phyloP scores from a whole-genome alignment of 2,329 filamentous ascomycete species.

The Fusarium praegraminearum region DNA sequence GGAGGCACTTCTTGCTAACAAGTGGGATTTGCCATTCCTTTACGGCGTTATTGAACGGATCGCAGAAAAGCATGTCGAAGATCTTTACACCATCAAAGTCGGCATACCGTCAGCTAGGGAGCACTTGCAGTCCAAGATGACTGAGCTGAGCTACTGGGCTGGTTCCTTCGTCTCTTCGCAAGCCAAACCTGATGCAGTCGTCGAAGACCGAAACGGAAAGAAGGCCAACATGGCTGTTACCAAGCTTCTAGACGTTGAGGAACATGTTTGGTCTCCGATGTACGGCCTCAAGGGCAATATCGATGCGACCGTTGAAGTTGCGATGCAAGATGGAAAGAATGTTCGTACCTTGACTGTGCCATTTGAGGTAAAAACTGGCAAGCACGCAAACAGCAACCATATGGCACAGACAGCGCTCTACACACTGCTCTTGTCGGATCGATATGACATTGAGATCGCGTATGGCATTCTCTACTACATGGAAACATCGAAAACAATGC shows the following conservation, averaged over 20 bases:
- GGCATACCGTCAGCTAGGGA: slow-evolving; percentile 78
- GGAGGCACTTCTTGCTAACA: slow-evolving; percentile 83
- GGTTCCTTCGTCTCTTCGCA: slow-evolving; percentile 78
- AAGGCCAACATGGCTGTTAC: slow-evolving; percentile 86
- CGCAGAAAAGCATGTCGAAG: slow-evolving; percentile 84
- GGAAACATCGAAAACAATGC: slow-evolving; percentile 86
- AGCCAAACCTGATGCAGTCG: slow-evolving; percentile 76
- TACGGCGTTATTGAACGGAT: slow-evolving; percentile 73
- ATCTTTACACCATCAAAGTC: slow-evolving; percentile 88
- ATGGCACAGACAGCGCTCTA: slow-evolving; percentile 95
- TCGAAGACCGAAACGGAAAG: slow-evolving; percentile 82
- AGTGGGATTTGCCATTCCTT: slow-evolving; percentile 80
- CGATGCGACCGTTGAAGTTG: slow-evolving; percentile 93
- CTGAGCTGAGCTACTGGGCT: slow-evolving; percentile 86
- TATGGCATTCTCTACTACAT: slow-evolving; percentile 96
- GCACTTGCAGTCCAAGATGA: slow-evolving; percentile 85
- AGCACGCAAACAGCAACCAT: slow-evolving; percentile 83
- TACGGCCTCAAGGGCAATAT: slow-evolving; percentile 98
- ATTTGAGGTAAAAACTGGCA: slow-evolving; percentile 95
- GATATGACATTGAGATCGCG: slow-evolving; percentile 91
- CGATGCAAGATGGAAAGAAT: slow-evolving; percentile 77
- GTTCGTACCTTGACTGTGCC: slow-evolving; percentile 83
- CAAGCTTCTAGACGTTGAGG: slow-evolving; percentile 95
- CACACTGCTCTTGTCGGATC: slow-evolving; percentile 89
- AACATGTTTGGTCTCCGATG: slow-evolving; percentile 98